Evolutionary conservation across 306 rosid species (phyloP).

Genomic region (Alnus rubra): DNA sequence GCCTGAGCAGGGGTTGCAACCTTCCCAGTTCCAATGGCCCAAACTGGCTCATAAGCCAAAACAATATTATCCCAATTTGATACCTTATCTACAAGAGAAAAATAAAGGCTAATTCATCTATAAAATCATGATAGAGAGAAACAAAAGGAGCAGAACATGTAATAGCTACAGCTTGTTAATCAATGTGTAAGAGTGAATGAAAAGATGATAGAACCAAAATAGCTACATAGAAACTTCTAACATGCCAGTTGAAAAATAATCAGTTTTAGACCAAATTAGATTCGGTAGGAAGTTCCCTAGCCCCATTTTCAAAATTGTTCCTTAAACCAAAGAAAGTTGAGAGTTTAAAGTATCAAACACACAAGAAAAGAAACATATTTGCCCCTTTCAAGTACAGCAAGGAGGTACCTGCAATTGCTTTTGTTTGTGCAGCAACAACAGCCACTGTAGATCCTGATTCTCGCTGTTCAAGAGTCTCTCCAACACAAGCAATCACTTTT

Average conservation of each 20-base stretch:
- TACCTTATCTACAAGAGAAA: conserved; percentile 39
- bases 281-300: background rate
- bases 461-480: conserved; percentile 88
- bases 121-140: background rate
- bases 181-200: background rate
- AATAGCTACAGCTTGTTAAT: background rate
- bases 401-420: conserved; percentile 76
- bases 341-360: background rate
- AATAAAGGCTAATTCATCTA: background rate
- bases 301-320: background rate
- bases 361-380: background rate
- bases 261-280: background rate
- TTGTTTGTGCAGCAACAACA: conserved; percentile 82
- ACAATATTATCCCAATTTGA: conserved; percentile 38
- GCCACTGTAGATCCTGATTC: conserved; percentile 63
- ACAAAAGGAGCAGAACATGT: background rate
- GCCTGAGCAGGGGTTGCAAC: conserved; percentile 79
- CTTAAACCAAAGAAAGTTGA: background rate
- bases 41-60: conserved; percentile 48
- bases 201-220: background rate
- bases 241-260: background rate
- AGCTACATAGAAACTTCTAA: background rate
- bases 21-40: conserved; percentile 66
- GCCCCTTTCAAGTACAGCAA: background rate
- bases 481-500: conserved; percentile 90